Percentiles rank a stretch among this genome's conserved stretches.
These are phyloP conservation scores for Aotearoamyces nothofagi DNA, from an alignment of 2,329 filamentous ascomycete species.

Conservation along the genomic window DNA sequence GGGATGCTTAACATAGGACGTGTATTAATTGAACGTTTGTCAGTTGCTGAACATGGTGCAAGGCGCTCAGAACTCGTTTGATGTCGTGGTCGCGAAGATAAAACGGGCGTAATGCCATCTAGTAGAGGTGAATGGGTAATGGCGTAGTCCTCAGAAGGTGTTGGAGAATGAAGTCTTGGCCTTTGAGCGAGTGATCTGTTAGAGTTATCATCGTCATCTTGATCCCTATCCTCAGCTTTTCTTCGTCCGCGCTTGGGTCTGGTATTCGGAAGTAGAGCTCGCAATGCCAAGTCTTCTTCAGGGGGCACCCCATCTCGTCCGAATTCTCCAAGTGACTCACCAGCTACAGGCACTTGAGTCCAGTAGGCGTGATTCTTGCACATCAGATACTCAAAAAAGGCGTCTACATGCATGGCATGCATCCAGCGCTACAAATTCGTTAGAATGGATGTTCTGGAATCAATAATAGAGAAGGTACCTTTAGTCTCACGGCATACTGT, in stretches of 20 bases:
- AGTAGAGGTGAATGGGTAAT: conserved; percentile 20
- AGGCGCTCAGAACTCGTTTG: conserved; percentile 11
- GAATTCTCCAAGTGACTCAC: conserved; percentile 45
- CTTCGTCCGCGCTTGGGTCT: conserved; percentile 46
- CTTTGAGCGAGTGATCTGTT: conserved; percentile 36
- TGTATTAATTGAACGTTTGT: conserved; percentile 5
- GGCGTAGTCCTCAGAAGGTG: conserved; percentile 25
- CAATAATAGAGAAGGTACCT: conserved; percentile 37
- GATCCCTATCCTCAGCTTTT: conserved; percentile 39
- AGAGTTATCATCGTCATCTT: conserved; percentile 35
- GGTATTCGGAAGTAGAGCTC: conserved; percentile 68
- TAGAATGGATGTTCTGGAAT: neutral
- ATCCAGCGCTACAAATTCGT: conserved; percentile 60
- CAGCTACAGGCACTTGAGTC: conserved; percentile 52
- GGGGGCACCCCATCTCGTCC: conserved; percentile 68
- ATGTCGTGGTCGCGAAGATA: conserved; percentile 20
- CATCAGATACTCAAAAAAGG: conserved; percentile 83
- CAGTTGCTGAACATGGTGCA: conserved; percentile 15
- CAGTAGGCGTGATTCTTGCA: conserved; percentile 69
- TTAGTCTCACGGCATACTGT: conserved; percentile 83
- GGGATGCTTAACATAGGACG: neutral
- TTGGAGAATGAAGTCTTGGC: conserved; percentile 41
- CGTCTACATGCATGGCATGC: conserved; percentile 89
- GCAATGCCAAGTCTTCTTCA: conserved; percentile 78
- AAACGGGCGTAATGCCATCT: conserved; percentile 24